Percentiles rank a stretch among this genome's conserved stretches.
phyloP scores from a whole-genome alignment of 1,139 yeast species.

The Blastobotrys buckinghamii region DNA sequence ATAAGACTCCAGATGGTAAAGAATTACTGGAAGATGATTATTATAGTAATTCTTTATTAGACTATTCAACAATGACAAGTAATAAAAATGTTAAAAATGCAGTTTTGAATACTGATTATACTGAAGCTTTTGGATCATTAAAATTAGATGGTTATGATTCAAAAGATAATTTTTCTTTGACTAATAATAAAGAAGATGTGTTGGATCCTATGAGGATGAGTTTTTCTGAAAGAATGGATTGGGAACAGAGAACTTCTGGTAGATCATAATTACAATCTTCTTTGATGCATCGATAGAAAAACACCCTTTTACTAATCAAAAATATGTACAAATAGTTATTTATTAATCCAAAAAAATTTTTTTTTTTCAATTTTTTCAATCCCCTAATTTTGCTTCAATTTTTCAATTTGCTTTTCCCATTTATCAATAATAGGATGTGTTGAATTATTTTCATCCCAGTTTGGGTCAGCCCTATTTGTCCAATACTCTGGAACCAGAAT shows the following conservation, averaged over 20 bases:
- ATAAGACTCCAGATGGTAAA: not conserved
- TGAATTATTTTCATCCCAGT: slow-evolving; percentile 18
- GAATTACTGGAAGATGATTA: not conserved
- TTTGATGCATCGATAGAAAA: too few species aligned
- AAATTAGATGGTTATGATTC: slow-evolving; percentile 17
- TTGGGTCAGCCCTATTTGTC: slow-evolving; percentile 40
- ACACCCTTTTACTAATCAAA: too few species aligned
- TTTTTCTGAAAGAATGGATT: slow-evolving; percentile 29
- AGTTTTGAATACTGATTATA: slow-evolving; percentile 1
- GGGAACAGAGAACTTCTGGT: slow-evolving; percentile 19
- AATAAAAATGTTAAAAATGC: not conserved
- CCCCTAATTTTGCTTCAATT: not conserved
- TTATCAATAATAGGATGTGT: slow-evolving; percentile 37
- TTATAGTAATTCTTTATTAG: not conserved
- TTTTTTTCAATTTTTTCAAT: not conserved
- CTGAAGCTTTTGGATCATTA: slow-evolving; percentile 2
- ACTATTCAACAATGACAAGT: not conserved
- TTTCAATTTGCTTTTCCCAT: slow-evolving; percentile 39
- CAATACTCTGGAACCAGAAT: slow-evolving; percentile 49
- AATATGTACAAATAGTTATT: too few species aligned
- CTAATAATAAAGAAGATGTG: slow-evolving; percentile 12
- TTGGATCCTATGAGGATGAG: slow-evolving; percentile 28
- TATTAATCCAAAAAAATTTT: too few species aligned
- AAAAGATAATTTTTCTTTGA: slow-evolving; percentile 10
- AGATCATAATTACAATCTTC: not conserved